Evolutionary conservation across 2,329 filamentous ascomycete genomes (phyloP).

Genomic region (Xylariales sp.): DNA sequence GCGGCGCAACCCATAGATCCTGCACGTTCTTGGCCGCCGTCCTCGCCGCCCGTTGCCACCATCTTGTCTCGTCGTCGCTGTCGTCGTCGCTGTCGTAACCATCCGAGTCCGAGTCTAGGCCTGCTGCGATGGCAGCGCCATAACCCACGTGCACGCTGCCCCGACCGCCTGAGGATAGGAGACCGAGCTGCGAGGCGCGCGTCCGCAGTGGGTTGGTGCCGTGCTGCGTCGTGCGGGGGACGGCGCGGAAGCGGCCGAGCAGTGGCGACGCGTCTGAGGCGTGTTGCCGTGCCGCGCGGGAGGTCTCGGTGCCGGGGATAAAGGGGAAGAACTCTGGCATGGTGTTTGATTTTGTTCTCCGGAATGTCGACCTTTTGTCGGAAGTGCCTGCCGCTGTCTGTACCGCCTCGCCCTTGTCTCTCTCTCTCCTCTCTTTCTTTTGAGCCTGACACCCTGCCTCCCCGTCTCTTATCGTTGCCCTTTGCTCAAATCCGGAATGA

Average conservation of each 20-base stretch:
- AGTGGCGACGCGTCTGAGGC: slow-evolving; percentile 52
- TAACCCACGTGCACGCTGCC: slow-evolving; percentile 55
- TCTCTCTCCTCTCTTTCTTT: no score
- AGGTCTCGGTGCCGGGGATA: slow-evolving; percentile 60
- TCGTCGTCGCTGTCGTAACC: slow-evolving; percentile 27
- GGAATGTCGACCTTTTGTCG: no score
- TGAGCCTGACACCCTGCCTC: no score
- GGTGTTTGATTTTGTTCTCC: no score
- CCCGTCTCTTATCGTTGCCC: no score
- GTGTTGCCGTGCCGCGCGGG: slow-evolving; percentile 35
- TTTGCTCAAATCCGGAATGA: no score
- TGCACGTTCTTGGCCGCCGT: slow-evolving; percentile 30
- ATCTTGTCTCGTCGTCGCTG: slow-evolving; percentile 12
- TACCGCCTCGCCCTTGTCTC: no score
- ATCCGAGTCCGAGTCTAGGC: slow-evolving; percentile 25
- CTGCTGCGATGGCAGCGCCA: slow-evolving; percentile 45
- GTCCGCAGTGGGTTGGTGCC: slow-evolving; percentile 7
- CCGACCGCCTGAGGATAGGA: slow-evolving; percentile 32
- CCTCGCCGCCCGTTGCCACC: slow-evolving; percentile 27
- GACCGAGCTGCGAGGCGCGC: slow-evolving; percentile 23
- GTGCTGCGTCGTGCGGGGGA: slow-evolving; percentile 36
- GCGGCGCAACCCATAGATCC: slow-evolving; percentile 59
- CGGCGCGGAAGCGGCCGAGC: slow-evolving; percentile 61
- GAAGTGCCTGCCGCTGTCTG: no score
- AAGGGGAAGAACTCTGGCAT: slow-evolving; percentile 67